Base-by-base conservation (phyloP, 179 eudicot species). In the Corrigiola litoralis region DNA sequence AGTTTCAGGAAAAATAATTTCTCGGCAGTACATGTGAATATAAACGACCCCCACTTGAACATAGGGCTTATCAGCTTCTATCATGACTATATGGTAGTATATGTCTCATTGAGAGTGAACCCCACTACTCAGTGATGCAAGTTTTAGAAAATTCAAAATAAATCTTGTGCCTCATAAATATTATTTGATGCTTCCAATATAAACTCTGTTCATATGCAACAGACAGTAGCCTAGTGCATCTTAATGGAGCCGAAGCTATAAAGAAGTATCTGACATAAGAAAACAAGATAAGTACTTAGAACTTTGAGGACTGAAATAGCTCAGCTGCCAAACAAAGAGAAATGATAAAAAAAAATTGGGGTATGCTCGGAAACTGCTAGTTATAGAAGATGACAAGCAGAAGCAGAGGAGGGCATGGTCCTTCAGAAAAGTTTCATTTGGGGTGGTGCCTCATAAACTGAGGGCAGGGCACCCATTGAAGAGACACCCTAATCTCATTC, bases 381-480 rank as follows among this genome's bases (percentile, higher is more conserved):
- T 31, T 68, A 10, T 34, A 27, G 34, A 59, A 63, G 27, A 47
- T 59, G 59, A 58, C 55, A 69, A 54, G 67, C 73, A 60, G 67
- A 60, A 33, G 61, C 58, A 69, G 67, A 61, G 62, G 58, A 68
- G 49, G 49, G 46, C 52, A 37, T 51, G 36, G 51, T 17, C 54
- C 53, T 52, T 31, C 21, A 32, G 11, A 16, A 52, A 51, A 38
- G 36, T 31, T n/a, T 11, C n/a, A 25, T 18, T 12, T 34, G 5
- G 53, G 52, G 33, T 29, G 51, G 54, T 69, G 74, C 79, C 74
- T 75, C 71, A 64, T 25, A 40, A 75, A 69, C 40, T 64, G 79
- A 74, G 74, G 70, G 74, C 77, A 68, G 65, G 69, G 54, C 51
- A 68, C 69, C 73, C 59, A 36, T 68, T 55, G 56, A 36, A 68